Evolutionary conservation across 768 basidiomycete genomes (phyloP).

Genomic region (Psilocybe sp.): DNA sequence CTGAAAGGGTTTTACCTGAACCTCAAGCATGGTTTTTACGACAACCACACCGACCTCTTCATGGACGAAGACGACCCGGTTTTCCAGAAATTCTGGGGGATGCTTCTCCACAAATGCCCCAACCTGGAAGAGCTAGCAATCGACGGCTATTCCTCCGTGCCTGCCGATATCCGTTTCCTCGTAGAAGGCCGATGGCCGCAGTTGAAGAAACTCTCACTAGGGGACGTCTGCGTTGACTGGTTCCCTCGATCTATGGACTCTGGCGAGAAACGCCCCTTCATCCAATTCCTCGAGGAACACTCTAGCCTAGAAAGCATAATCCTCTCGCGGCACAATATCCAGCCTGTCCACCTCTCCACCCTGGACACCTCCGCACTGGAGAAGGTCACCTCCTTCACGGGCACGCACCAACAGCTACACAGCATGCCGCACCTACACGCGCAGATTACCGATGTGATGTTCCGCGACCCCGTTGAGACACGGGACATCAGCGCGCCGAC

Average conservation of each 20-base stretch:
- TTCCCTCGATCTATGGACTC: constrained; percentile 31
- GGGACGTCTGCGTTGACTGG: constrained; percentile 66
- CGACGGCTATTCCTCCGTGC: constrained; percentile 49
- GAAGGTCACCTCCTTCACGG: constrained; percentile 58
- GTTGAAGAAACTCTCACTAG: constrained; percentile 56
- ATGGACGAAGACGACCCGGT: constrained; percentile 53
- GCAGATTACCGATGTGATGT: constrained; percentile 52
- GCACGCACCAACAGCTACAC: constrained; percentile 66
- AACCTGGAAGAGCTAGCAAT: constrained; percentile 65
- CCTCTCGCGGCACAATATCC: constrained; percentile 52
- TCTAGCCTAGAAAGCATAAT: constrained; percentile 45
- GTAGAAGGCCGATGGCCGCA: constrained; percentile 66
- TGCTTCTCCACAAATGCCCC: constrained; percentile 65
- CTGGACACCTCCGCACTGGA: constrained; percentile 44
- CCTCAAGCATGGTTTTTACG: constrained; percentile 63
- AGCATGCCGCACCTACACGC: constrained; percentile 50
- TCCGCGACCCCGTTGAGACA: constrained; percentile 65
- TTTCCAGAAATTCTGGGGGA: constrained; percentile 60
- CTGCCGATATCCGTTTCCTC: constrained; percentile 54
- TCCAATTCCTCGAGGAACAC: constrained; percentile 68
- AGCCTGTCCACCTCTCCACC: constrained; percentile 48
- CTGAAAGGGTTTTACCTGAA: constrained; percentile 61
- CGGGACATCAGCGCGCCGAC: constrained; percentile 65
- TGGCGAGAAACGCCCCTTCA: constrained; percentile 54
- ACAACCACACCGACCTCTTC: constrained; percentile 51